Conservation (phyloP, 129 eudicot species). For the Chrysanthemum makinoi region DNA sequence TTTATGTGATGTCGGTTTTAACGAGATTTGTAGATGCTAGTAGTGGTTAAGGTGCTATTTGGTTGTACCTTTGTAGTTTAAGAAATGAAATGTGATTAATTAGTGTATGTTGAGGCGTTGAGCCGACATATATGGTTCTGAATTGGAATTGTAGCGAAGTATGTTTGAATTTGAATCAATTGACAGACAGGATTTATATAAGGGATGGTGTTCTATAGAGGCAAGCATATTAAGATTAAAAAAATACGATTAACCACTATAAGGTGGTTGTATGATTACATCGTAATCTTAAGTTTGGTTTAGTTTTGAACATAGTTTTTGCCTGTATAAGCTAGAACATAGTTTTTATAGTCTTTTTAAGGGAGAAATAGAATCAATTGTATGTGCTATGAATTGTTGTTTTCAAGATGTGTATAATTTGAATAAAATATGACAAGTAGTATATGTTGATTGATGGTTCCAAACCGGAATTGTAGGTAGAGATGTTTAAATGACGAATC, state of each 20-base stretch:
- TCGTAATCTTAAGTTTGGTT: slow-evolving; percentile 1
- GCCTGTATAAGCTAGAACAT: not conserved
- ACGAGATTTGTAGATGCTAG: no score
- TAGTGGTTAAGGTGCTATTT: not conserved
- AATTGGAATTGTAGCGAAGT: no score
- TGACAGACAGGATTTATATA: not conserved
- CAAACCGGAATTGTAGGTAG: no score
- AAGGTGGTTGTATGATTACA: not conserved
- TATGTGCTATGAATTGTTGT: not conserved
- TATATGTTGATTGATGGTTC: no score
- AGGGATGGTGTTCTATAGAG: not conserved
- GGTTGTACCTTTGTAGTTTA: not conserved
- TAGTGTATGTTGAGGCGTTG: no score
- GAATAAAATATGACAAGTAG: no score
- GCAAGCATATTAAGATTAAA: not conserved
- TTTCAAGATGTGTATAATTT: not conserved
- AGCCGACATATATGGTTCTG: no score
- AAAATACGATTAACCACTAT: not conserved
- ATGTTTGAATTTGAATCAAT: no score
- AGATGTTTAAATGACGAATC: no score
- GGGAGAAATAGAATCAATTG: not conserved
- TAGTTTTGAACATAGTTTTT: not conserved
- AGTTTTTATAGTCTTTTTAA: not conserved
- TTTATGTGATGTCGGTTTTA: no score
- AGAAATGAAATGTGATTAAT: no score